phyloP scores from a whole-genome alignment of 768 basidiomycete species.

The Pisolithus microcarpus region DNA sequence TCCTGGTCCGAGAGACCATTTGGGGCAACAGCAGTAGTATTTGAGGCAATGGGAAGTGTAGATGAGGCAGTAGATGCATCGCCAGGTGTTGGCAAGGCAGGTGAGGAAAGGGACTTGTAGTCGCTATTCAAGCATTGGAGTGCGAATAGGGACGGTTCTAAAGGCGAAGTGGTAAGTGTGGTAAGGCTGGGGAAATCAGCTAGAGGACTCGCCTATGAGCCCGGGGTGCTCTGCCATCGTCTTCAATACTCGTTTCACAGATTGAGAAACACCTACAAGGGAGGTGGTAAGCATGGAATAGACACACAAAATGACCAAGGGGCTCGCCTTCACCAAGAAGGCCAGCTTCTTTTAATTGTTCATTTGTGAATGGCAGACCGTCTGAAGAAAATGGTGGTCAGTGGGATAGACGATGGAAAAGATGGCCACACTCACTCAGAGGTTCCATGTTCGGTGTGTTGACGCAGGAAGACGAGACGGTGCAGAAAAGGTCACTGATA shows the following conservation, averaged over 20 bases:
- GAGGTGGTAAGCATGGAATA: not conserved
- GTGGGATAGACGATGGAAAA: no score
- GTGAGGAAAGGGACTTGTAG: not conserved
- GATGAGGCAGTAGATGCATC: not conserved
- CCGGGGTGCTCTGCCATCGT: not conserved
- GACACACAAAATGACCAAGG: slow-evolving; percentile 18
- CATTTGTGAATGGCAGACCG: no score
- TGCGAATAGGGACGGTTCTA: not conserved
- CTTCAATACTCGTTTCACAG: not conserved
- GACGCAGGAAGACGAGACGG: no score
- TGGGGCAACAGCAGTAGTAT: slow-evolving; percentile 19
- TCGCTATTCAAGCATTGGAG: not conserved
- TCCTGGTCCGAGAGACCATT: slow-evolving; percentile 24
- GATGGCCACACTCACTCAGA: no score
- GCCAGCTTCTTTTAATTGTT: slow-evolving; percentile 7
- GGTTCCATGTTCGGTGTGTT: no score
- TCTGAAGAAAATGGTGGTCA: no score
- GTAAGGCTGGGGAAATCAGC: slow-evolving; percentile 1
- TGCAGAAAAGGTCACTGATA: no score
- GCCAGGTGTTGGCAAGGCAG: not conserved
- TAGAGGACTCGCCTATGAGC: not conserved
- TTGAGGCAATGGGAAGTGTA: not conserved
- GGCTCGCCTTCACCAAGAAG: slow-evolving; percentile 21
- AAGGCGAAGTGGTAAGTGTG: slow-evolving; percentile 1
- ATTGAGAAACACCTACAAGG: not conserved